Evolutionary conservation across 23 red algal species (phyloP), one percentile per base, ranked within the genome.

Genomic region (Cyanidioschyzon merolae): DNA sequence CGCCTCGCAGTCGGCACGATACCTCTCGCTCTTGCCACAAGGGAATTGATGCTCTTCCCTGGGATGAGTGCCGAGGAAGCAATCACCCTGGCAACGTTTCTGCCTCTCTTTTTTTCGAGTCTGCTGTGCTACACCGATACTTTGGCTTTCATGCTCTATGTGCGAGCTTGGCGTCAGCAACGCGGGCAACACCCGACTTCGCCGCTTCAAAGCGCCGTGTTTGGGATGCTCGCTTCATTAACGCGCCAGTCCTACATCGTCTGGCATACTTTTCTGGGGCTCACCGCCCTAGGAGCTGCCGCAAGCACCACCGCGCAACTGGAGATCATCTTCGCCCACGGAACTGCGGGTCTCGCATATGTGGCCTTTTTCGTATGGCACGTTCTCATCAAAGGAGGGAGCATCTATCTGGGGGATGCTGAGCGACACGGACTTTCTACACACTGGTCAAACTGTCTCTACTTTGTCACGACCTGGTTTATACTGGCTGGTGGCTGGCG

Each of bases 241-340:
- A 32, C 21, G 3, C 12, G 63, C 2, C 63, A 71, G 32, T 71
- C 63, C n/a, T 71, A 25, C 29, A 32, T 71, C 29, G 29, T 35
- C 63, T 71, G 63, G 63, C 63, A 71, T 35, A 27, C 63, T 54
- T 54, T 54, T 54, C 45, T 54, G 12, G 63, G n/a, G 63, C 29
- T 15, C 16, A 27, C 29, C 12, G 63, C 32, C 12, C 32, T 25
- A 27, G 29, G 12, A 27, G 16, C 16, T 32, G 12, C 63, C 12
- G n/a, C 7, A 71, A 27, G 32, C 12, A n/a, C n/a, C n/a, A 25
- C 12, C 63, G 63, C 2, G 63, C 63, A 27, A 3, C 16, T 25
- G 63, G n/a, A 35, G 21, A 7, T 71, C n/a, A 7, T 71, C 7
- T 3, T 71, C 16, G 63, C 63, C 32, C 63, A 71, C 63, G 63